Evolutionary conservation across 2,329 filamentous ascomycete species (phyloP).

Genomic region (Sporothrix phasma): DNA sequence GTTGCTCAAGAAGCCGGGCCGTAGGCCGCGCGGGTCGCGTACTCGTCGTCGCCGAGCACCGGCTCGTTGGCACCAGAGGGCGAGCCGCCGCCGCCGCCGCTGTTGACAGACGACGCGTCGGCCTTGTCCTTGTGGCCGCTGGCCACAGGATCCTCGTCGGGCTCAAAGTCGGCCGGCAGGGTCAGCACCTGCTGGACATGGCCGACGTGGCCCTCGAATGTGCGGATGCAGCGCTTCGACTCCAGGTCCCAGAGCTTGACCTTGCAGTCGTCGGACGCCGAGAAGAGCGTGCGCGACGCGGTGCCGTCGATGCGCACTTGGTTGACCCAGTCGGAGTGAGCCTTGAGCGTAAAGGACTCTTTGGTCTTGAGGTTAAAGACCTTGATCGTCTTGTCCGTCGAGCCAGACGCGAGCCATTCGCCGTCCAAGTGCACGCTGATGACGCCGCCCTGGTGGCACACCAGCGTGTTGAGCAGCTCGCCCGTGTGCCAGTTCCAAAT

Average conservation of each 20-base stretch:
- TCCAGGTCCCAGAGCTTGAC: constrained; percentile 66
- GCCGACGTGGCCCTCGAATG: constrained; percentile 81
- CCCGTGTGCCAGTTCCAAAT: constrained; percentile 97
- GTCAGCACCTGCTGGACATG: constrained; percentile 88
- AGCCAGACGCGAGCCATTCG: constrained; percentile 77
- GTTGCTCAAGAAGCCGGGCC: constrained; percentile 52
- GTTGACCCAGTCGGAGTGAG: constrained; percentile 93
- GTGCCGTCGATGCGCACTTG: constrained; percentile 74
- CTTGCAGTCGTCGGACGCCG: constrained; percentile 86
- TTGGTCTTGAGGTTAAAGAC: constrained; percentile 87
- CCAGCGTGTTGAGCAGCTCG: constrained; percentile 70
- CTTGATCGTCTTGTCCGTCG: constrained; percentile 79
- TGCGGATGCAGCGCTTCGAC: constrained; percentile 64
- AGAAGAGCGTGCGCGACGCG: constrained; percentile 74
- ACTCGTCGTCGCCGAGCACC: constrained; percentile 27
- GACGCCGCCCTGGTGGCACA: constrained; percentile 70
- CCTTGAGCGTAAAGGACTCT: constrained; percentile 67
- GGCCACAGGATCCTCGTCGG: constrained; percentile 55
- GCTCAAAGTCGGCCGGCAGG: constrained; percentile 79
- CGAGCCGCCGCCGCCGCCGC: constrained; percentile 39
- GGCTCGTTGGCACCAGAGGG: neutral
- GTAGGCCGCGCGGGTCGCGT: constrained; percentile 43
- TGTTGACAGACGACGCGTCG: constrained; percentile 44
- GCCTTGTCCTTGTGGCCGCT: constrained; percentile 33
- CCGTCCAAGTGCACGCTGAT: constrained; percentile 81